Evolutionary conservation across 78 protist genomes (phyloP).

Genomic region (Dictyostelium purpureum): DNA sequence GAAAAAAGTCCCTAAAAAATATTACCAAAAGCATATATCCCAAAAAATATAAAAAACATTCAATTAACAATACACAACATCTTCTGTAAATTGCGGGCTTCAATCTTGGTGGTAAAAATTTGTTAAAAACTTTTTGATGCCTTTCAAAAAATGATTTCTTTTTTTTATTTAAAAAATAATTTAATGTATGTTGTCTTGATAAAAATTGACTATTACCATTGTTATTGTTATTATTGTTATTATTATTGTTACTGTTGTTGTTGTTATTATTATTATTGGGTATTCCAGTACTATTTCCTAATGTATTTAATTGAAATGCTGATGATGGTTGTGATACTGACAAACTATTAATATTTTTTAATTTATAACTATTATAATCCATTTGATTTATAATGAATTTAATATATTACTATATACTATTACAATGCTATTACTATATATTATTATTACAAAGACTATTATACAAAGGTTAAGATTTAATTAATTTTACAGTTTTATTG

Average conservation of each 20-base stretch:
- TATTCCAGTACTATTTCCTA: neutral
- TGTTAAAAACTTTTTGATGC: neutral
- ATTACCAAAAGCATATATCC: neutral
- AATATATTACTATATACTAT: neutral
- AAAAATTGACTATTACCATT: neutral
- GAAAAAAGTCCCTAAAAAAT: neutral
- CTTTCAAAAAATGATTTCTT: neutral
- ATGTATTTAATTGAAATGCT: too few relatives aligned
- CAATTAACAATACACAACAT: neutral
- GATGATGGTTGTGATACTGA: too few relatives aligned
- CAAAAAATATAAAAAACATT: neutral
- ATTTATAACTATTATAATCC: neutral
- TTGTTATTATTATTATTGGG: neutral
- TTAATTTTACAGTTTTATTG: too few relatives aligned
- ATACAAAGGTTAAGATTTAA: too few relatives aligned
- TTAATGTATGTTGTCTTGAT: neutral
- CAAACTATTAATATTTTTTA: neutral
- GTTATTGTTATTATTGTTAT: neutral
- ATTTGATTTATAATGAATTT: neutral
- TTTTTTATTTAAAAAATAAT: neutral
- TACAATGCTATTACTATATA: neutral
- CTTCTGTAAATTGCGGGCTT: conserved; percentile 12
- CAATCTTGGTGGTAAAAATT: neutral
- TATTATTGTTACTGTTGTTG: neutral
- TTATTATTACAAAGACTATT: neutral